Base-by-base conservation (phyloP, 176 grass and related monocot species). In the Aegilops speltoides region DNA sequence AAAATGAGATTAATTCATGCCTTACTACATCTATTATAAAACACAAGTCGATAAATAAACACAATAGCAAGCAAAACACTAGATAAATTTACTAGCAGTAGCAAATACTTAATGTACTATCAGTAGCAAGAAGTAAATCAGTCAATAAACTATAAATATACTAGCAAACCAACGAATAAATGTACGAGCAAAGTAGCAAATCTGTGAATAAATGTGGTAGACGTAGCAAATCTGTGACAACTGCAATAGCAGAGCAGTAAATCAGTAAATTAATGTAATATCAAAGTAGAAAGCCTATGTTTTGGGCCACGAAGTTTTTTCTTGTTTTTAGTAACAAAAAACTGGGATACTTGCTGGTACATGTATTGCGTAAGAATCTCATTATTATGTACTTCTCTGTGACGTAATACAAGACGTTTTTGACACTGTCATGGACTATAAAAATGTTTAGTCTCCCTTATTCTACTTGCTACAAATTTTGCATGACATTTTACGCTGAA, bases 401-500 rank as follows among this genome's bases (percentile, higher is more conserved):
- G 4, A 13, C 41, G 41, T 43, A 43, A 43, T 43, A 3, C 41
- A 45, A 45, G 43, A 45, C 12, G 3, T 45, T 45, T 45, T 45
- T 45, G 43, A 45, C 43, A 45, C 3, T 45, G 43, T 45, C 43
- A 45, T 45, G 43, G 43, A 45, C 43, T 45, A 13, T 45, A 45
- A 45, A 45, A 45, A 45, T 45, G 43, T 45, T 22, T 67, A 57
- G n/a, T 24, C 45, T 45, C 50, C 15, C 25, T 1, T 73, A 76
- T 4, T 65, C 33, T 68, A 77, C 76, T 26, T 15, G 72, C 43
- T 56, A 57, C 8, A 72, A 36, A 62, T 82, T 77, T 82, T 23
- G 23, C 50, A 64, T 37, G 78, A 23, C 68, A 77, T 76, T 86
- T 62, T 34, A 74, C 8, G 22, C 50, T 86, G 1, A 79, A 80